Conservation (phyloP, 768 basidiomycete species). For the Lactarius sp. region DNA sequence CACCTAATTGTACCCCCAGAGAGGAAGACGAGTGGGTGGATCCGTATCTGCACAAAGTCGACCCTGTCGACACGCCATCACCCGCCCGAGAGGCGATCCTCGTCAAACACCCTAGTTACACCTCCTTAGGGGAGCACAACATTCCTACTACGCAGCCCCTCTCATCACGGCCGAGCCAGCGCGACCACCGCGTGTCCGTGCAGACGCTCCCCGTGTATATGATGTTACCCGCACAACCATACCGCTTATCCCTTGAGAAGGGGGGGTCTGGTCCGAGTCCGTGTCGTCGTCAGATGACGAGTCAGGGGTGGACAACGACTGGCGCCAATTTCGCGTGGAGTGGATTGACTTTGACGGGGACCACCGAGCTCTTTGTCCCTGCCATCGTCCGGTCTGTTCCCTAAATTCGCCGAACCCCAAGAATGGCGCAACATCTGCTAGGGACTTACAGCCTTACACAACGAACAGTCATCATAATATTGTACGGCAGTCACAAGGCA, state of each 20-base stretch:
- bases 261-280: background rate
- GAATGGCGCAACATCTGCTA: background rate
- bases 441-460: background rate
- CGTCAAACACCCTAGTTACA: background rate
- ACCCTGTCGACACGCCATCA: slow-evolving; percentile 3
- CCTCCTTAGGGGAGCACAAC: too few relatives aligned
- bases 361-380: background rate
- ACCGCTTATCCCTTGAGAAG: too few relatives aligned
- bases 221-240: too few relatives aligned
- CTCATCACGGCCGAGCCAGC: too few relatives aligned
- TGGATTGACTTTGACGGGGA: slow-evolving; percentile 19
- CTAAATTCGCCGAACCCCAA: background rate
- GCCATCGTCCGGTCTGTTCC: background rate
- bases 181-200: too few relatives aligned
- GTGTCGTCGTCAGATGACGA: background rate
- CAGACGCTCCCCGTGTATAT: too few relatives aligned
- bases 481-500: background rate
- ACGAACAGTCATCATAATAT: background rate
- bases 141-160: too few relatives aligned
- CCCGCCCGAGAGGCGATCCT: too few relatives aligned
- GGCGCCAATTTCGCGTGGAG: slow-evolving; percentile 23
- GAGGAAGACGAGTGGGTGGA: slow-evolving; percentile 5
- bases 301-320: slow-evolving; percentile 7
- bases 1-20: background rate
- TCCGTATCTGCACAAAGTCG: slow-evolving; percentile 7